Evolutionary conservation across 2,329 filamentous ascomycete genomes (phyloP).

Genomic region (Cercospora zeae-maydis): DNA sequence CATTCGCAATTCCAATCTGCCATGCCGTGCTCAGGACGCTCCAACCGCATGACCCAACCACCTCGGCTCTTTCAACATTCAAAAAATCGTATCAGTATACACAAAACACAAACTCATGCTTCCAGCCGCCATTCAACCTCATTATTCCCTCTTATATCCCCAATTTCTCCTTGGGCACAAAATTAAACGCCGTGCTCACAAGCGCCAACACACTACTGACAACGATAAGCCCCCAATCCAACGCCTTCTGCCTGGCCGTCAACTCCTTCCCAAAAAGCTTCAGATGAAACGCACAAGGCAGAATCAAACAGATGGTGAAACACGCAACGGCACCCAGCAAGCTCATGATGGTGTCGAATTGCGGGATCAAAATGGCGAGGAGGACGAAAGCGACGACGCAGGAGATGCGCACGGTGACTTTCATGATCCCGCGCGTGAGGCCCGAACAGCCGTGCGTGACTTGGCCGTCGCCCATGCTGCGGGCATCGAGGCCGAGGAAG

Average conservation of each 20-base stretch:
- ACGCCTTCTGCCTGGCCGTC: conserved; percentile 56
- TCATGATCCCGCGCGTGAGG: conserved; percentile 57
- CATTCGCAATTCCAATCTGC: background rate
- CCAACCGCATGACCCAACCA: background rate
- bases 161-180: conserved; percentile 73
- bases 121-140: background rate
- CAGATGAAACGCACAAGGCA: conserved; percentile 84
- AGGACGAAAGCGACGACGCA: conserved; percentile 69
- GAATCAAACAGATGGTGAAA: conserved; percentile 89
- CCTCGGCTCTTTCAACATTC: background rate
- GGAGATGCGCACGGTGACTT: conserved; percentile 60
- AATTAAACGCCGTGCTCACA: conserved; percentile 81
- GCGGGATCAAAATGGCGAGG: conserved; percentile 70
- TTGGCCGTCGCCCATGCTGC: conserved; percentile 50
- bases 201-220: conserved; percentile 67
- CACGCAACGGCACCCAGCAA: conserved; percentile 86
- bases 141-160: conserved; percentile 36
- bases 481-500: conserved; percentile 66
- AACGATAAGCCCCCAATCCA: conserved; percentile 67
- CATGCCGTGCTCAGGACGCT: conserved; percentile 1
- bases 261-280: conserved; percentile 81
- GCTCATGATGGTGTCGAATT: conserved; percentile 86
- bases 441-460: conserved; percentile 54
- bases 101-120: background rate
- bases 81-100: background rate